Percentiles rank a stretch among this genome's conserved stretches.
Evolutionary conservation across 75 land plant species (phyloP).

Genomic region (Picea sitchensis): DNA sequence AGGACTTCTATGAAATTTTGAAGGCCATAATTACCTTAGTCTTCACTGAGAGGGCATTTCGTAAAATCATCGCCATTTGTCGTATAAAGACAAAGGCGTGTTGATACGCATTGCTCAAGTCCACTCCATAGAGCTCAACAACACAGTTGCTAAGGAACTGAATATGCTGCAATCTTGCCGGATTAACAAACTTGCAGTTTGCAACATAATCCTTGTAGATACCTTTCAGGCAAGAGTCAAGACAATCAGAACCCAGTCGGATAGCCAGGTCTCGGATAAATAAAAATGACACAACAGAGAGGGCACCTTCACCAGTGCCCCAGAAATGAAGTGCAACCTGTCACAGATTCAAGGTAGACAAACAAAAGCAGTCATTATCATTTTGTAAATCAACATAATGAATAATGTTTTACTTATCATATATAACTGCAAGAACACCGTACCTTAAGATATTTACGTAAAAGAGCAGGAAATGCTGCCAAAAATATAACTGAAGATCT

Average conservation of each 20-base stretch:
- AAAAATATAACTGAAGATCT: too few relatives aligned
- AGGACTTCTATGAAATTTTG: not conserved
- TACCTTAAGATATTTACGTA: too few relatives aligned
- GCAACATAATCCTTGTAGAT: slow-evolving; percentile 77
- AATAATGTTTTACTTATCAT: not conserved
- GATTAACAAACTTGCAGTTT: slow-evolving; percentile 67
- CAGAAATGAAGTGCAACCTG: slow-evolving; percentile 90
- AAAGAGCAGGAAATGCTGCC: too few relatives aligned
- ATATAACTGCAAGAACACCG: not conserved
- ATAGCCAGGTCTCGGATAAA: slow-evolving; percentile 76
- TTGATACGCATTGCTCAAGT: slow-evolving; percentile 75
- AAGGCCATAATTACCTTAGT: slow-evolving; percentile 52
- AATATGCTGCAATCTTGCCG: slow-evolving; percentile 64
- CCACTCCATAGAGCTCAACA: slow-evolving; percentile 75
- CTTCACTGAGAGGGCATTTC: slow-evolving; percentile 70
- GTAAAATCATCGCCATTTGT: slow-evolving; percentile 80
- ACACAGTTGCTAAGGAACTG: slow-evolving; percentile 91
- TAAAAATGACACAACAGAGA: slow-evolving; percentile 71
- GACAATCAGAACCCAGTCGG: slow-evolving; percentile 73
- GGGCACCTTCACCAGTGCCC: slow-evolving; percentile 85
- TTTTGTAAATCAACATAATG: not conserved
- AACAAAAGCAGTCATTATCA: not conserved
- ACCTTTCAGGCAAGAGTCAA: slow-evolving; percentile 78
- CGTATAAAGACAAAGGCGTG: slow-evolving; percentile 89
- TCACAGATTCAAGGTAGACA: not conserved